Conservation (phyloP, 176 grass and related monocot genomes). For the Eremochloa ophiuroides region DNA sequence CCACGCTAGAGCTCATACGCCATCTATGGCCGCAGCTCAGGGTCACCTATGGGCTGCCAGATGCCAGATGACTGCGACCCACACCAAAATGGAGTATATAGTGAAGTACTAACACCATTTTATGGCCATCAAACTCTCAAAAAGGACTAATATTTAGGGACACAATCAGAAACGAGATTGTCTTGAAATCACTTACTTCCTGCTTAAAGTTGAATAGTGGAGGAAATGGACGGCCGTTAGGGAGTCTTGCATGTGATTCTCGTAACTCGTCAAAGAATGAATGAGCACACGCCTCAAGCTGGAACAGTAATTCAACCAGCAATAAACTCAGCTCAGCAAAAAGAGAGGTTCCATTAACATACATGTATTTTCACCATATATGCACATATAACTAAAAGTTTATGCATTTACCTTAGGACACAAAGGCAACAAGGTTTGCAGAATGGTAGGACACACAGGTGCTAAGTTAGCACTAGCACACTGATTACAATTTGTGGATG, state of each 20-base stretch:
- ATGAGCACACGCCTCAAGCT: conserved; percentile 62
- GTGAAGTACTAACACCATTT: background rate
- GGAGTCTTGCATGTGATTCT: conserved; percentile 47
- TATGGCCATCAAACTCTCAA: background rate
- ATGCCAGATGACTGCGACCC: too few species aligned
- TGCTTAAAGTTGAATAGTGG: conserved; percentile 60
- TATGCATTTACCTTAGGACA: background rate
- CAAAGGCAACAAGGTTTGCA: conserved; percentile 1
- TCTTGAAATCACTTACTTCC: conserved; percentile 34
- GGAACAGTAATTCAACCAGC: conserved; percentile 12
- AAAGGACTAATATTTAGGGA: background rate
- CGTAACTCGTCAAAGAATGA: conserved; percentile 58
- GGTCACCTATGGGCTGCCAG: too few species aligned
- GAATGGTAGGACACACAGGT: background rate
- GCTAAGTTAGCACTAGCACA: background rate
- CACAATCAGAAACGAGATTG: background rate
- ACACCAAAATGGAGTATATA: background rate
- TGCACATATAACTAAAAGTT: background rate
- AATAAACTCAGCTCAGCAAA: background rate
- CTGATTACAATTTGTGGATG: background rate
- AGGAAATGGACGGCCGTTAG: conserved; percentile 56
- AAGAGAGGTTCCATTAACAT: background rate
- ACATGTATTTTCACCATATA: background rate
- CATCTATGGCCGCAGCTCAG: background rate
- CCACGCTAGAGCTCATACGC: too few species aligned